Base-by-base conservation (phyloP, 148 eudicot species). In the Gaultheria prostrata region DNA sequence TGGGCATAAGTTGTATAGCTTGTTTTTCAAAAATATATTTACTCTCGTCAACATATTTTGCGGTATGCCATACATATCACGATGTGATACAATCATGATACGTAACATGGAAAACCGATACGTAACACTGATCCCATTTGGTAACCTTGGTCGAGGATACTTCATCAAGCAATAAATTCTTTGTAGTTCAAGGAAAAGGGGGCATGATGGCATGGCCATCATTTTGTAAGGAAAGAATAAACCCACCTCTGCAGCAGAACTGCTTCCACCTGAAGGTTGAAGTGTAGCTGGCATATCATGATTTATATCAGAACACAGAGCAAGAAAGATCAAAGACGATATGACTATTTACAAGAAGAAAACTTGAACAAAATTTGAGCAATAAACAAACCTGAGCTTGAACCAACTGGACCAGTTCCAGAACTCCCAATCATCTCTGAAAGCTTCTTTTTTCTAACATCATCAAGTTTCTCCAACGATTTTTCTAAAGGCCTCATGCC, bases 401-500 rank as follows among this genome's bases (percentile, higher is more conserved):
- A 84, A 86, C 83, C 90, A 67, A 63, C 81, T 67, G 89, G 85
- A 76, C 89, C 95, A 85, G 90, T 87, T 65, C 84, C 93, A 77
- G 96, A 84, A 86, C 89, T 84, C 78, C 92, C 99, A 91, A 97
- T 97, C 98, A 97, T 95, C 82, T 97, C 99, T 65, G 98, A 92
- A 43, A 97, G 95, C 87, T 97, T 97, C 87, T 97, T 97, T 74
- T 82, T 90, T 76, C 99, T 88, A 82, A 97, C 98, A 86, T 97
- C 99, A 86, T 97, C 99, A 45, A 97, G 95, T 86, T 95, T 97
- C 89, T 97, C 99, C 80, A 97, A 85, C n/a, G 99, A 95, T 88
- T 92, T 93, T 82, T 95, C 99, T 87, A 97, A 85, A 80, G 99
- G 99, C 85, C 99, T 91, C 99, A 97, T 97, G 79, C 99, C 99